Evolutionary conservation across 805 yeast genomes (phyloP), one percentile per base, ranked within the genome.

Genomic region (Kuraishia hungarica): DNA sequence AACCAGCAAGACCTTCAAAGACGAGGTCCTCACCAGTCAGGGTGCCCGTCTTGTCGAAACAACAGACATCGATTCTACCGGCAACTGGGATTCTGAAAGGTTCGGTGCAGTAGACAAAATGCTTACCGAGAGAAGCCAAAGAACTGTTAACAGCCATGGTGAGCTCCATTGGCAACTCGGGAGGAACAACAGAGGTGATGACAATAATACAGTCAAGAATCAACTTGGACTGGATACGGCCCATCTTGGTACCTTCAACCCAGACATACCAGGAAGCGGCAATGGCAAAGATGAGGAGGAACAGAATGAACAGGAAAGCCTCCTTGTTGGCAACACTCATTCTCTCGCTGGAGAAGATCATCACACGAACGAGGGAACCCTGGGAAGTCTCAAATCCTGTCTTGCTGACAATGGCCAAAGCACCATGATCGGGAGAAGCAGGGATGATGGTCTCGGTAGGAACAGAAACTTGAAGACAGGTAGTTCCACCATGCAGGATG

Each of bases 371-470:
- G 57, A 94, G 81, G 54, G 96, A 88, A 64, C 99, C 99, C 75
- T 94, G 99, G 48, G 97, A 86, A 48, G 99, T 94, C 73, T 94
- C 99, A 66, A 94, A 94, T n/a, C 99, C 99, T 51, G 97, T 93
- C 69, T 89, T 91, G 48, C 88, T 76, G 53, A 92, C 97, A 55
- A 87, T 72, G 6, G 98, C 98, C 52, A 92, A 70, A 29, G 97
- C 96, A 69, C 99, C 99, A 46, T 78, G 72, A 69, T 94, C 97
- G 50, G 99, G 98, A 54, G 97, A 84, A 39, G 79, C 63, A 15
- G 86, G 82, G 51, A 86, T 67, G 52, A 70, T 59, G n/a, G 68
- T 63, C 22, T 74, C 70, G 59, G 79, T 81, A 15, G 94, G 87
- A 51, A 83, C 69, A 48, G 96, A 84, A 35, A 92, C 96, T 75